These are phyloP conservation scores for Eucalyptus pauciflora DNA, from an alignment of 345 rosid species.

Conservation along the genomic window DNA sequence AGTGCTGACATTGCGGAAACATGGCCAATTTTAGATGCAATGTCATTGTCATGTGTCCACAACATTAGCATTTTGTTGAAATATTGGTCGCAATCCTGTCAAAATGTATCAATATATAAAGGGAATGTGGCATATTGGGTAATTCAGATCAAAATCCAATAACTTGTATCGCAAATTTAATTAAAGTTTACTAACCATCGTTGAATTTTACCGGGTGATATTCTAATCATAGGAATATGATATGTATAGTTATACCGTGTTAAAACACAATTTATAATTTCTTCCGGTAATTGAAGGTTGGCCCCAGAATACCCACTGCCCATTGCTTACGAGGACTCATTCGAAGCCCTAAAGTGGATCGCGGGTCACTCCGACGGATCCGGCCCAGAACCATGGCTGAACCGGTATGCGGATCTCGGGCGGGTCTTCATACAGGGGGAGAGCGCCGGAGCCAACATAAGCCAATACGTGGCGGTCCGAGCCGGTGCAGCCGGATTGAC, in stretches of 20 bases:
- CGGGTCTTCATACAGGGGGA: slow-evolving; percentile 39
- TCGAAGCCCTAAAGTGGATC: slow-evolving; percentile 40
- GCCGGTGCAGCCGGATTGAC: slow-evolving; percentile 1
- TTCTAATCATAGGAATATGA: background rate
- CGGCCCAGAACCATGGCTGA: slow-evolving; percentile 39
- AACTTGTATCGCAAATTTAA: background rate
- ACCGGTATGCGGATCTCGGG: slow-evolving; percentile 21
- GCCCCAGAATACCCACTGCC: slow-evolving; percentile 67
- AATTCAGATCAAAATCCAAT: background rate
- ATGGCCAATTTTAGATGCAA: background rate
- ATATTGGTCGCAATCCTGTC: background rate
- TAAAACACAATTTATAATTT: background rate
- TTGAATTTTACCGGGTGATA: background rate
- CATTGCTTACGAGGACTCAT: slow-evolving; percentile 35
- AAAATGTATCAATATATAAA: background rate
- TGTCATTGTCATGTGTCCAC: background rate
- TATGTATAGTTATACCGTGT: background rate
- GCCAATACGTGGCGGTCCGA: slow-evolving; percentile 23
- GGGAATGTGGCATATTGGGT: background rate
- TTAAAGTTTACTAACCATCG: background rate
- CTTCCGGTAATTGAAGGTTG: slow-evolving; percentile 4
- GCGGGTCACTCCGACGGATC: slow-evolving; percentile 16
- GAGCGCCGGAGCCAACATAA: slow-evolving; percentile 56
- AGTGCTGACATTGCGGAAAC: background rate
- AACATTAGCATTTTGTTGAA: background rate